Percentiles rank a stretch among this genome's conserved stretches.
These are phyloP conservation scores for Puccinellia tenuiflora DNA, from an alignment of 176 grass and related monocot species.

Conservation along the genomic window DNA sequence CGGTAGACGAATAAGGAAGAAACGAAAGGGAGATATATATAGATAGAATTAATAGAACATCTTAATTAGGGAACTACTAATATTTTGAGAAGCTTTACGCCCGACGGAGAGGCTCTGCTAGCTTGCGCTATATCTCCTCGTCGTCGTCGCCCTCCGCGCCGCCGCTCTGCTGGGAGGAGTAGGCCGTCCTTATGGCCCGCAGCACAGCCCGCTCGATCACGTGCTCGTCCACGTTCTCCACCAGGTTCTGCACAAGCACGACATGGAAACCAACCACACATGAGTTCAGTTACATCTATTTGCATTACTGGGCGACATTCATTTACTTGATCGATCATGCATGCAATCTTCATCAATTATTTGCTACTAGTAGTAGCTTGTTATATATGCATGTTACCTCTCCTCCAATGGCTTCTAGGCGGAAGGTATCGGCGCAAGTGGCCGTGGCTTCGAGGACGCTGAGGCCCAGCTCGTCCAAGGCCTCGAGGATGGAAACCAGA, in stretches of 20 bases:
- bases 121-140: conserved; percentile 2
- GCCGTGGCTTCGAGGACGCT: conserved; percentile 77
- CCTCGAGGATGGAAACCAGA: conserved; percentile 76
- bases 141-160: conserved; percentile 21
- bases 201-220: conserved; percentile 79
- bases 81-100: background rate
- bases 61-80: no score
- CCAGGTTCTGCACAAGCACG: conserved; percentile 40
- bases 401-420: conserved; percentile 63
- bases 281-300: background rate
- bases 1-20: background rate
- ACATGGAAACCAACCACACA: background rate
- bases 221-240: conserved; percentile 55
- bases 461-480: conserved; percentile 88
- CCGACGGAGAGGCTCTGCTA: background rate
- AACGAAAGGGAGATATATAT: background rate
- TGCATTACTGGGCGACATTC: no score
- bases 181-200: conserved; percentile 56
- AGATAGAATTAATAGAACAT: background rate
- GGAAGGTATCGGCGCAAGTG: conserved; percentile 75
- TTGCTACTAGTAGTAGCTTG: background rate
- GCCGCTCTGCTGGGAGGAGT: conserved; percentile 38
- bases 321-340: background rate
- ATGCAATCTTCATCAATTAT: background rate
- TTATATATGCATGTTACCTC: conserved; percentile 38